phyloP scores from a whole-genome alignment of 345 rosid species.

The Citrus sinensis region DNA sequence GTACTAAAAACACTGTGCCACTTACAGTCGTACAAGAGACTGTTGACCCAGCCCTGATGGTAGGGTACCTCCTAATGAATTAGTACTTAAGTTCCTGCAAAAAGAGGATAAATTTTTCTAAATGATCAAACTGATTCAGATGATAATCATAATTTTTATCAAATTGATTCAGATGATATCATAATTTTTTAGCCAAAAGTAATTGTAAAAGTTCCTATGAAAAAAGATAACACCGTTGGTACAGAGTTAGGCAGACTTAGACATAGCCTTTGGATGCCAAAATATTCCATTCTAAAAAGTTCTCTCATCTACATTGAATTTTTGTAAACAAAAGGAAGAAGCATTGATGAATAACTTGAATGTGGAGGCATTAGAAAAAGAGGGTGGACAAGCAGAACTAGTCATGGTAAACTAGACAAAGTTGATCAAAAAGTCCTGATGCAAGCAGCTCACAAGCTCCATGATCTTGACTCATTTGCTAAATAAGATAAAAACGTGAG shows the following conservation, averaged over 20 bases:
- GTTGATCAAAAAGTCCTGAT: neutral
- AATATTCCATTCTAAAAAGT: neutral
- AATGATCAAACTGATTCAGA: neutral
- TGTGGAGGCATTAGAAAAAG: neutral
- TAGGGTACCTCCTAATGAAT: conserved; percentile 64
- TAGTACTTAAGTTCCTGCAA: conserved; percentile 81
- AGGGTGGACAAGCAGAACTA: neutral
- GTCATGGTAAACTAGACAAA: neutral
- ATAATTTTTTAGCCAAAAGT: neutral
- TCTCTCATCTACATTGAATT: neutral
- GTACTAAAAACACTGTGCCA: conserved; percentile 4
- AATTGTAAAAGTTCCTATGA: neutral
- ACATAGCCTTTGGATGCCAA: neutral
- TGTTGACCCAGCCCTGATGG: conserved; percentile 79
- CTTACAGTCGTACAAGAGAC: conserved; percentile 76
- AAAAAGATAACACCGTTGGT: neutral
- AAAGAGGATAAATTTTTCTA: neutral
- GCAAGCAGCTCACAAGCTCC: neutral
- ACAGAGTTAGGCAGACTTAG: neutral
- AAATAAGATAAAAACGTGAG: neutral
- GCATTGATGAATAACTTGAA: neutral
- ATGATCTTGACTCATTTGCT: neutral
- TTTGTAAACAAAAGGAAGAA: neutral
- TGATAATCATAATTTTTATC: neutral
- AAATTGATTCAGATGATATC: neutral